phyloP scores from a whole-genome alignment of 768 basidiomycete species.

The Coprinopsis cinerea region DNA sequence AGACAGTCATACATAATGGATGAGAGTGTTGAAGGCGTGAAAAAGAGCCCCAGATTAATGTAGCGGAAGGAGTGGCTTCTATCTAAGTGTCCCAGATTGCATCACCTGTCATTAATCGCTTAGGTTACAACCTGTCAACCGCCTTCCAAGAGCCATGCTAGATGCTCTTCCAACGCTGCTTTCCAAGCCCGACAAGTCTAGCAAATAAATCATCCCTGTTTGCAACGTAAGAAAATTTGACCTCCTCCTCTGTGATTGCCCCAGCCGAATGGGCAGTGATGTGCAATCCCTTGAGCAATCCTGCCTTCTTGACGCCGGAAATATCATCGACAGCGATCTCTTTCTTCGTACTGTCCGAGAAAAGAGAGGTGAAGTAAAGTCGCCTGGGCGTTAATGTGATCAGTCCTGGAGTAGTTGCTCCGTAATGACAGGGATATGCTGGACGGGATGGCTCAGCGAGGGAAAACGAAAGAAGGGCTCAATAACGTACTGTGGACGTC shows the following conservation, averaged over 20 bases:
- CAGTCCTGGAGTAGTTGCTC: conserved; percentile 48
- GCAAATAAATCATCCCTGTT: conserved; percentile 64
- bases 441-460: background rate
- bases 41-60: too few relatives aligned
- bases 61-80: background rate
- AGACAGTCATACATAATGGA: background rate
- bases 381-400: conserved; percentile 47
- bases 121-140: conserved; percentile 8
- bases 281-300: conserved; percentile 46
- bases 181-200: conserved; percentile 48
- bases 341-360: conserved; percentile 38
- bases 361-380: conserved; percentile 52
- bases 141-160: conserved; percentile 18
- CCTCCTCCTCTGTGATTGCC: conserved; percentile 37
- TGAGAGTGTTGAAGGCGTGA: too few relatives aligned
- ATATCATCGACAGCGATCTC: conserved; percentile 41
- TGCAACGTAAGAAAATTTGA: conserved; percentile 55
- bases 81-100: too few relatives aligned
- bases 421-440: conserved; percentile 61
- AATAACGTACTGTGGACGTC: conserved; percentile 30
- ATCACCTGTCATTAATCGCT: conserved; percentile 10
- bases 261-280: conserved; percentile 35
- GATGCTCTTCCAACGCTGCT: conserved; percentile 43
- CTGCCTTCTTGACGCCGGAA: conserved; percentile 52
- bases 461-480: background rate